Evolutionary conservation across 2,329 filamentous ascomycete genomes (phyloP).

Genomic region (Clarireedia hainanense): DNA sequence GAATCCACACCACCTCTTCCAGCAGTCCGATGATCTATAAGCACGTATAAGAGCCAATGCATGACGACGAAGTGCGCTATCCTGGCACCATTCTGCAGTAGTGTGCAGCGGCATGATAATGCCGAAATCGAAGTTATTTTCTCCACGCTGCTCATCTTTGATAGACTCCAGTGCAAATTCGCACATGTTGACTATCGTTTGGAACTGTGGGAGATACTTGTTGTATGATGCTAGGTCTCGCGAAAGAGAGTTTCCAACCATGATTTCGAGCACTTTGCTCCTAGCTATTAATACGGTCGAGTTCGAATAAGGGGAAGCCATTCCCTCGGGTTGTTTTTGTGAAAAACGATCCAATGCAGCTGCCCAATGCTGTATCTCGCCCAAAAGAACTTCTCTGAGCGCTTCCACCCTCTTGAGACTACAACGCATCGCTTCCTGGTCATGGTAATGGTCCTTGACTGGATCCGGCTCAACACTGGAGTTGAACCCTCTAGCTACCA

Average conservation of each 20-base stretch:
- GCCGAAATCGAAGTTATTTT: conserved; percentile 2
- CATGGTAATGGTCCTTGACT: neutral
- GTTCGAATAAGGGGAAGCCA: neutral
- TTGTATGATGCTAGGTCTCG: neutral
- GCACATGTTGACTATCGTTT: neutral
- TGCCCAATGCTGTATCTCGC: neutral
- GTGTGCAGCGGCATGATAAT: conserved; percentile 2
- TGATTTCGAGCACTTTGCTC: neutral
- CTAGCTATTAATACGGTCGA: neutral
- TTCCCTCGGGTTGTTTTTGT: neutral
- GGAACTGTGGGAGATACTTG: neutral
- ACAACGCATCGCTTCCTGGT: neutral
- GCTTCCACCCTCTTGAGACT: neutral
- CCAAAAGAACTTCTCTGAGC: neutral
- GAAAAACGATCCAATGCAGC: neutral
- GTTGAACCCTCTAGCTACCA: neutral
- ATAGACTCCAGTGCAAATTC: neutral
- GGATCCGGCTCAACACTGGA: neutral
- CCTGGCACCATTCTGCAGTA: neutral
- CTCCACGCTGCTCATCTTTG: neutral
- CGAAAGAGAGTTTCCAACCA: neutral
- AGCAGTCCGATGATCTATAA: neutral
- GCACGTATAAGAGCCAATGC: neutral
- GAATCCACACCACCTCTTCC: too few species aligned
- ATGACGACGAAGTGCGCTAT: neutral